Evolutionary conservation across 352 stramenopile genomes (phyloP).

Genomic region (Blastocystis sp.): DNA sequence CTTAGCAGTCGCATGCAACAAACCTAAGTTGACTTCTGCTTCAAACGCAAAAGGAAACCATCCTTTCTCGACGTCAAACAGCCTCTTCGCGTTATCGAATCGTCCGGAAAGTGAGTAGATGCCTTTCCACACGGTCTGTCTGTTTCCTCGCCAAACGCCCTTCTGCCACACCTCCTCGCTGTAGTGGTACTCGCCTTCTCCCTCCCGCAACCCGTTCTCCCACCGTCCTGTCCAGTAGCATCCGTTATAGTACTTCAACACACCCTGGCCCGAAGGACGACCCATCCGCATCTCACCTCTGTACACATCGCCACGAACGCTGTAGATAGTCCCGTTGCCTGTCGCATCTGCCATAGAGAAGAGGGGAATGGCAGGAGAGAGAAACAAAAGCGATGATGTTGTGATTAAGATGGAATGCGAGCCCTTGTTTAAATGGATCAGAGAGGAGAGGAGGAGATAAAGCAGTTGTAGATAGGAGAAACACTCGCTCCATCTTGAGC

Average conservation of each 20-base stretch:
- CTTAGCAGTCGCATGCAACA: neutral
- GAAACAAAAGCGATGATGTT: neutral
- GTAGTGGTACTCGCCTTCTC: neutral
- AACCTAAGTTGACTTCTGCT: neutral
- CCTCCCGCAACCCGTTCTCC: neutral
- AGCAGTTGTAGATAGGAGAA: neutral
- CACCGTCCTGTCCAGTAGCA: neutral
- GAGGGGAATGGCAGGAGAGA: neutral
- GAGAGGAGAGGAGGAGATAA: neutral
- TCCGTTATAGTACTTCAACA: slow-evolving; percentile 3
- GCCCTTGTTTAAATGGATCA: neutral
- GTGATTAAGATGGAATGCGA: neutral
- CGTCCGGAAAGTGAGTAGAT: neutral
- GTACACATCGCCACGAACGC: slow-evolving; percentile 6
- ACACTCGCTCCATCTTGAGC: neutral
- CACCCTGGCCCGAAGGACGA: neutral
- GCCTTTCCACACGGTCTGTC: neutral
- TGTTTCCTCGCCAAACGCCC: neutral
- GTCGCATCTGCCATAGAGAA: neutral
- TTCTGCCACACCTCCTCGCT: neutral
- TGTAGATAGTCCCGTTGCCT: neutral
- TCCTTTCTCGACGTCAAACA: slow-evolving; percentile 16
- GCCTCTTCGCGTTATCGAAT: neutral
- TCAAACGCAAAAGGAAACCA: neutral
- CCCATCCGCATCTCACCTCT: neutral